Evolutionary conservation across 306 rosid genomes (phyloP).

Genomic region (Rosa multiflora): DNA sequence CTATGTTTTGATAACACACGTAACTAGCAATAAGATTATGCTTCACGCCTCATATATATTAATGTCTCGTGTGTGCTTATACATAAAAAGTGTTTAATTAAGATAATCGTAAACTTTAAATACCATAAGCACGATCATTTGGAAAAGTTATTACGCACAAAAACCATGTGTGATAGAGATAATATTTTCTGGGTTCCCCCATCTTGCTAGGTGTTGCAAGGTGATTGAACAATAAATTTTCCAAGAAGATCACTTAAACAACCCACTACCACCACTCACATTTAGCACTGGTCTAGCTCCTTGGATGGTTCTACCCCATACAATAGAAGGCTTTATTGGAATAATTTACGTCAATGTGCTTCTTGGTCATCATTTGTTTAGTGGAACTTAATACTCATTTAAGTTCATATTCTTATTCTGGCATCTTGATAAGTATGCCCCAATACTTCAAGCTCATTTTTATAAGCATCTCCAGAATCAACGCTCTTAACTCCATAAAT

Average conservation of each 20-base stretch:
- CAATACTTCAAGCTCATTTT: no score
- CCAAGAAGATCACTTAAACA: background rate
- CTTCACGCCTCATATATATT: background rate
- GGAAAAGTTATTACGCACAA: background rate
- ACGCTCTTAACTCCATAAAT: no score
- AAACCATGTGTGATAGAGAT: background rate
- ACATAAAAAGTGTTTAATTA: background rate
- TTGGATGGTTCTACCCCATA: background rate
- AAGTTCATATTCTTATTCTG: no score
- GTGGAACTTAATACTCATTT: background rate
- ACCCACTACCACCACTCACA: background rate
- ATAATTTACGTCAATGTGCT: background rate
- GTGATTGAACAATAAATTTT: background rate
- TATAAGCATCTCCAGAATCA: no score
- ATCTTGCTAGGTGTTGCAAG: background rate
- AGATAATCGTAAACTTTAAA: background rate
- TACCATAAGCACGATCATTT: background rate
- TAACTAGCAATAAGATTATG: background rate
- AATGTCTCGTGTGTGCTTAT: background rate
- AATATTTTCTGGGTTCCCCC: background rate
- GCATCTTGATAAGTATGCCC: no score
- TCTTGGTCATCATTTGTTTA: background rate
- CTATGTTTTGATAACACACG: background rate
- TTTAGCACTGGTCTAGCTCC: background rate
- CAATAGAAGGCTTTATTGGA: background rate